phyloP scores from a whole-genome alignment of 2,329 filamentous ascomycete genomes.

The Fusarium metavorans region DNA sequence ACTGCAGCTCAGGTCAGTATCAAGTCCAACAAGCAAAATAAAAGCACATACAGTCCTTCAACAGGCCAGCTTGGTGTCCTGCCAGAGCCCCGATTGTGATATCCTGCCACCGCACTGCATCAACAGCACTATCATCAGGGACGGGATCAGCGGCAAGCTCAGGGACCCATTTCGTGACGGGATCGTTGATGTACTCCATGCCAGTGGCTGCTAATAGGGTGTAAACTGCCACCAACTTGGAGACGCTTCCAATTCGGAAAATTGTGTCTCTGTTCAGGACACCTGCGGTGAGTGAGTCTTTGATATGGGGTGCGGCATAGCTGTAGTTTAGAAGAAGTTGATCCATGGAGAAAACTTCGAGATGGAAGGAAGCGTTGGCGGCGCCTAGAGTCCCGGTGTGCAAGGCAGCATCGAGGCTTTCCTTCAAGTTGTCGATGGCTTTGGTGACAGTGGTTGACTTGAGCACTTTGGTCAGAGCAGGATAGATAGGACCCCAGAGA shows the following conservation, averaged over 20 bases:
- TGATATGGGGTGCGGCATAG: conserved; percentile 8
- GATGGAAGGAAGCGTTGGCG: conserved; percentile 10
- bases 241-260: conserved; percentile 16
- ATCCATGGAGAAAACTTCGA: conserved; percentile 10
- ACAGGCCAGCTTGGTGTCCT: neutral
- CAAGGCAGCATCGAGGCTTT: neutral
- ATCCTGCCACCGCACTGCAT: conserved; percentile 1
- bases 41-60: neutral
- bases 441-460: neutral
- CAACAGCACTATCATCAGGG: neutral
- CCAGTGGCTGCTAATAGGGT: neutral
- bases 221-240: conserved; percentile 9
- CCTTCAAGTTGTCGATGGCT: neutral
- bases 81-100: conserved; percentile 5
- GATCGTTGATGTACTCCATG: conserved; percentile 6
- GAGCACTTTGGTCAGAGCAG: neutral
- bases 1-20: neutral
- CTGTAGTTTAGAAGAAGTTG: conserved; percentile 8
- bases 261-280: neutral
- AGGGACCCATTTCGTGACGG: conserved; percentile 16
- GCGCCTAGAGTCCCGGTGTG: neutral
- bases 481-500: neutral
- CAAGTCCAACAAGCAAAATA: neutral
- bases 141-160: conserved; percentile 1
- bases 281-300: conserved; percentile 1